Conservation (phyloP, 208 protist species). For the Acanthamoeba healyi region DNA sequence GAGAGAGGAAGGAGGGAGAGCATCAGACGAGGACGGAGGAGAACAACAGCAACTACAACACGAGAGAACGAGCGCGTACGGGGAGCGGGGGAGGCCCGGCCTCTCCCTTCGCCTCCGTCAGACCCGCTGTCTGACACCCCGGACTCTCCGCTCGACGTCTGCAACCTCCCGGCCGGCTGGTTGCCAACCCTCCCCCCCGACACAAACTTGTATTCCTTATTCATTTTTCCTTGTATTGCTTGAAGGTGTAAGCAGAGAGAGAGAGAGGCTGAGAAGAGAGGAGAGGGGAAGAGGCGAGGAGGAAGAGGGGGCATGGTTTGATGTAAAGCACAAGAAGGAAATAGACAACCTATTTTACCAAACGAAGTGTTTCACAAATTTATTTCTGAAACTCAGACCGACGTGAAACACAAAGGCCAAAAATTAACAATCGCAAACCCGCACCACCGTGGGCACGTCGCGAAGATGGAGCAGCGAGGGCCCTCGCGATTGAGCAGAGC, state of each 20-base stretch:
- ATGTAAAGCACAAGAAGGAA: background rate
- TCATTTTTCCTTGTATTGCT: conserved; percentile 15
- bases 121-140: no score
- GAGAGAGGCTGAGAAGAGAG: no score
- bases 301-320: background rate
- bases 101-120: no score
- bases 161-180: no score
- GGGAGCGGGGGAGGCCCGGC: no score
- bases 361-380: no score
- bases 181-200: no score
- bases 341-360: background rate
- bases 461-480: background rate
- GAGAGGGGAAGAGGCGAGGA: background rate
- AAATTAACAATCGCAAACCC: no score
- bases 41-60: background rate
- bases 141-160: no score
- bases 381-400: background rate
- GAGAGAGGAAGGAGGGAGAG: background rate
- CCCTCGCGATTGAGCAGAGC: background rate
- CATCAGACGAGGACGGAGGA: background rate
- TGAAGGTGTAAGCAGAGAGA: conserved; percentile 6
- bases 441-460: background rate
- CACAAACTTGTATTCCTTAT: background rate
- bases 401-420: no score
- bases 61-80: no score